Evolutionary conservation across 2,329 filamentous ascomycete genomes (phyloP).

Genomic region (Mycocentrospora acerina): DNA sequence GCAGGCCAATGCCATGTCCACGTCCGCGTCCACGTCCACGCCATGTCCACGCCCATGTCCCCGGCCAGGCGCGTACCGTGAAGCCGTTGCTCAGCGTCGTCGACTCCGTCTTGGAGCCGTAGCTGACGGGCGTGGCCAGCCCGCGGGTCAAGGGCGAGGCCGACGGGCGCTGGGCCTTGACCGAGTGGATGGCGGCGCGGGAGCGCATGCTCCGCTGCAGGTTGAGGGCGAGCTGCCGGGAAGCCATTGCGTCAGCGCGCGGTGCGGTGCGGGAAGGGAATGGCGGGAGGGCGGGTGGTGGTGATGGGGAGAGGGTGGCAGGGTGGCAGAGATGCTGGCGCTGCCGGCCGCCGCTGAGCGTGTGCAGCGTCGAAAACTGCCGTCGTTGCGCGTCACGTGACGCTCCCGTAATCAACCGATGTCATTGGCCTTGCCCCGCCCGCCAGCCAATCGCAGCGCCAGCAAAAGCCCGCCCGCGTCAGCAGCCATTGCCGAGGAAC

Average conservation of each 20-base stretch:
- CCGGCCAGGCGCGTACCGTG: conserved; percentile 65
- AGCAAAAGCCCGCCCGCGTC: no score
- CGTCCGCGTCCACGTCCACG: no score
- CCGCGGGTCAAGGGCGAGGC: conserved; percentile 73
- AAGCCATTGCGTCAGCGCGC: conserved; percentile 70
- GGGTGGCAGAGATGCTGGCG: conserved; percentile 27
- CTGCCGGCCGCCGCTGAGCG: conserved; percentile 22
- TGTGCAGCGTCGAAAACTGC: conserved; percentile 27
- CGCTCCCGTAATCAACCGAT: conserved; percentile 22
- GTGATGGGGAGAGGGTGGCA: conserved; percentile 25
- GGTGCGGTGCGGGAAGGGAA: conserved; percentile 26
- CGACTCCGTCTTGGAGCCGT: conserved; percentile 83
- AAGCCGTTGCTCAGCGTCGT: conserved; percentile 97
- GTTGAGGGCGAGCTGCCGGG: conserved; percentile 94
- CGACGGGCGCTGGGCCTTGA: conserved; percentile 46
- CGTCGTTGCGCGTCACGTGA: conserved; percentile 11
- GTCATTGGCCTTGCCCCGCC: no score
- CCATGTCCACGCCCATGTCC: no score
- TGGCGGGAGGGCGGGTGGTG: conserved; percentile 28
- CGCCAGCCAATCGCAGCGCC: no score
- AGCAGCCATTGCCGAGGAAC: no score
- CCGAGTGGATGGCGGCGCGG: conserved; percentile 78
- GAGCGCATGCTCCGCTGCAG: conserved; percentile 86
- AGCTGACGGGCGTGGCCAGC: conserved; percentile 79
- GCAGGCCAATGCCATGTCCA: no score